Evolutionary conservation across 1,284 basidiomycete genomes (phyloP).

Genomic region (Irpex sp.): DNA sequence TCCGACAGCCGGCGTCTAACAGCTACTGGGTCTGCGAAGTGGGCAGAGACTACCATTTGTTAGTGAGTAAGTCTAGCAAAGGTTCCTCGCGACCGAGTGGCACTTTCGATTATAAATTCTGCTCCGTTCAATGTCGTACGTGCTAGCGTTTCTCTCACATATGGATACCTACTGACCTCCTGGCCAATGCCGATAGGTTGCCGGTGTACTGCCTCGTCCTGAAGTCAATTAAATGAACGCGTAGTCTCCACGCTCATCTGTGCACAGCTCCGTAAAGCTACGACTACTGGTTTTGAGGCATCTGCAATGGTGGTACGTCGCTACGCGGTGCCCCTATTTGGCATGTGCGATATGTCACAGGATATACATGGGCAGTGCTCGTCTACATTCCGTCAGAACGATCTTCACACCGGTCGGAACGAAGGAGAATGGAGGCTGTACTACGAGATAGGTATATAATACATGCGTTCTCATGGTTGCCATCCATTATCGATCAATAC

Average conservation of each 20-base stretch:
- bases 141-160: background rate
- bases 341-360: background rate
- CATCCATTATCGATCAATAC: background rate
- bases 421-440: background rate
- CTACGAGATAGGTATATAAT: background rate
- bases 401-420: background rate
- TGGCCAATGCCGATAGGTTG: background rate
- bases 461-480: background rate
- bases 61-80: background rate
- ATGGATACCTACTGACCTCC: background rate
- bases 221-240: background rate
- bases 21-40: too few species aligned
- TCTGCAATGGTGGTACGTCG: background rate
- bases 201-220: background rate
- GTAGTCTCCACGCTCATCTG: background rate
- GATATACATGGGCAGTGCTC: background rate
- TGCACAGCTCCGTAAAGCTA: background rate
- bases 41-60: too few species aligned
- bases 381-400: background rate
- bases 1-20: too few species aligned
- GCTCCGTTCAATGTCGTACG: background rate
- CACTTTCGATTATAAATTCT: background rate
- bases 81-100: background rate
- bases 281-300: background rate
- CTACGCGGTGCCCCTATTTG: too few species aligned